A percentile compares a stretch with the other conserved stretches of the same genome.
These are phyloP conservation scores for Tricholoma furcatifolium DNA, from an alignment of 768 basidiomycete genomes.

Conservation along the genomic window DNA sequence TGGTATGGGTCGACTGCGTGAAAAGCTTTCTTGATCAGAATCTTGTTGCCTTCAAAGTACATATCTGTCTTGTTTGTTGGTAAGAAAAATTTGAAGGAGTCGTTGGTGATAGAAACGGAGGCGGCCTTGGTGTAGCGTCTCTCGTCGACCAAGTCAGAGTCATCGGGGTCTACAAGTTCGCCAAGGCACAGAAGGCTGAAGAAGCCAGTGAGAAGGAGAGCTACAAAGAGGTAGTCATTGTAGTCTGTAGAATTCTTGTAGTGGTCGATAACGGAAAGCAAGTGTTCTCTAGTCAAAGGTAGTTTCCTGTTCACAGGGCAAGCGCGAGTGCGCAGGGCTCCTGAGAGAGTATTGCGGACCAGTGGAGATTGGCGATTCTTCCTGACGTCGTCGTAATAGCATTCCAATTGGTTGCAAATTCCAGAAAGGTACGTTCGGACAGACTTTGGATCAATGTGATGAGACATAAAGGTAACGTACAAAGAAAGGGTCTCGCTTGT, in stretches of 20 bases:
- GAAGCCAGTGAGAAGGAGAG: slow-evolving; percentile 24
- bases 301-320: slow-evolving; percentile 18
- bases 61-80: slow-evolving; percentile 23
- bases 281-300: slow-evolving; percentile 14
- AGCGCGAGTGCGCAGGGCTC: no score
- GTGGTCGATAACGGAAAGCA: not conserved
- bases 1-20: not conserved
- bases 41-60: slow-evolving; percentile 18
- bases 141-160: slow-evolving; percentile 3
- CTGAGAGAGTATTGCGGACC: slow-evolving; percentile 15
- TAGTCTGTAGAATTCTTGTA: slow-evolving; percentile 3
- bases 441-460: slow-evolving; percentile 28
- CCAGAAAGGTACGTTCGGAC: slow-evolving; percentile 18
- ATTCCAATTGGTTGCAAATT: no score
- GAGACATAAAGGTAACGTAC: slow-evolving; percentile 14
- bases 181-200: slow-evolving; percentile 25
- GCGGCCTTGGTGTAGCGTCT: not conserved
- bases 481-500: no score
- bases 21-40: slow-evolving; percentile 6
- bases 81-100: slow-evolving; percentile 6
- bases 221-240: slow-evolving; percentile 27
- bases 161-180: slow-evolving; percentile 25
- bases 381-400: no score
- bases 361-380: slow-evolving; percentile 20
- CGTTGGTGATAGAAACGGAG: not conserved